A percentile compares a stretch with the other conserved stretches of the same genome.
phyloP scores from a whole-genome alignment of 768 basidiomycete species.

The Calocera cornea region DNA sequence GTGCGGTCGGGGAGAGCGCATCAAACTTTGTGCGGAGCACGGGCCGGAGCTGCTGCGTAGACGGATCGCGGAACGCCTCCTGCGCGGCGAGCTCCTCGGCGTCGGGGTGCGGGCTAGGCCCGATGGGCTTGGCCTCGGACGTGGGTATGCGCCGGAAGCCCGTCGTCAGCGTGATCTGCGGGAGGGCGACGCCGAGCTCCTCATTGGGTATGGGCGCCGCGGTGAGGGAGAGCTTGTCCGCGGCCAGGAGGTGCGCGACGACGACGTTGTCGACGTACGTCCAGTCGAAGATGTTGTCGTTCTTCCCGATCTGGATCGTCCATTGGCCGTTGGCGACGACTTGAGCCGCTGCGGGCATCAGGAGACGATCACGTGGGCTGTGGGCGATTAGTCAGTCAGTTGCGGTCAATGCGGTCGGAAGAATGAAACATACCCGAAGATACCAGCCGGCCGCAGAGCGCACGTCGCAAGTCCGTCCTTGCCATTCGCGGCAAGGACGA shows the following conservation, averaged over 20 bases:
- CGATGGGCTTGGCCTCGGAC: conserved; percentile 64
- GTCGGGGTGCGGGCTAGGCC: conserved; percentile 57
- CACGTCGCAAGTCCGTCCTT: conserved; percentile 74
- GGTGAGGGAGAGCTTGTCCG: conserved; percentile 55
- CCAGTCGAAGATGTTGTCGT: conserved; percentile 88
- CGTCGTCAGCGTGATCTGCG: conserved; percentile 49
- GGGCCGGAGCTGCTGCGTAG: conserved; percentile 32
- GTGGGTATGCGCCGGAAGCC: conserved; percentile 61
- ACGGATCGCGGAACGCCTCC: conserved; percentile 38
- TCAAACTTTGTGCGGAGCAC: conserved; percentile 72
- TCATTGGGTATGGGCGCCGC: conserved; percentile 35
- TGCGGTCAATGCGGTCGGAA: background rate
- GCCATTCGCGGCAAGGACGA: conserved; percentile 77
- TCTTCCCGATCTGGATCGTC: conserved; percentile 85
- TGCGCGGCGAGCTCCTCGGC: conserved; percentile 38
- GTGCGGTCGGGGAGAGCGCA: conserved; percentile 46
- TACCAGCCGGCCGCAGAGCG: conserved; percentile 81
- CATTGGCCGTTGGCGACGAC: conserved; percentile 74
- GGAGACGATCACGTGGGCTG: conserved; percentile 85
- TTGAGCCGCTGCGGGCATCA: conserved; percentile 61
- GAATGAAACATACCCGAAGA: conserved; percentile 63
- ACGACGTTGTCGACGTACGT: conserved; percentile 96
- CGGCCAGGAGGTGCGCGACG: conserved; percentile 83
- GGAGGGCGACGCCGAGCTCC: conserved; percentile 32
- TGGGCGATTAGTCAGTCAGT: conserved; percentile 3